Percentiles rank a stretch among this genome's conserved stretches.
Evolutionary conservation across 768 basidiomycete genomes (phyloP).

Genomic region (Lentinula edodes): DNA sequence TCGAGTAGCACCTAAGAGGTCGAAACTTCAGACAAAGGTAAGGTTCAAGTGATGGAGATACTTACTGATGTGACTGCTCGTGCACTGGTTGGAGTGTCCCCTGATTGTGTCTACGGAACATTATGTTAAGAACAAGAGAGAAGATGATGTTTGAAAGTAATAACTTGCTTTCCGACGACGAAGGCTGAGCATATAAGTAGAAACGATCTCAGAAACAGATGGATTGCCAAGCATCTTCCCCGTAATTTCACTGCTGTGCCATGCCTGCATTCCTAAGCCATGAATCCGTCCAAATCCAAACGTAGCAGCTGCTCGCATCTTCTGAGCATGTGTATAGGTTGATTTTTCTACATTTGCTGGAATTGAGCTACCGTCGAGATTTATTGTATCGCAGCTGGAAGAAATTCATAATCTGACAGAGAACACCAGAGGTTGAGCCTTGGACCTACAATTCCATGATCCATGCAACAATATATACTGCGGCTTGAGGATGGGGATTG

Average conservation of each 20-base stretch:
- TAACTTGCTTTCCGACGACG: conserved; percentile 2
- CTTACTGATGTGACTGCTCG: conserved; percentile 13
- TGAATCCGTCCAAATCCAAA: conserved; percentile 7
- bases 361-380: conserved; percentile 8
- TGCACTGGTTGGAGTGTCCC: conserved; percentile 12
- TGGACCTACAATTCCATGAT: too few species aligned
- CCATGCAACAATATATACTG: too few species aligned
- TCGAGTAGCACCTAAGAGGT: too few species aligned
- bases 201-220: conserved; percentile 13
- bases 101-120: background rate
- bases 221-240: conserved; percentile 13
- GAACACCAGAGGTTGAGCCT: too few species aligned
- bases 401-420: too few species aligned
- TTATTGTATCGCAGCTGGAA: conserved; percentile 11
- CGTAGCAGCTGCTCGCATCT: too few species aligned
- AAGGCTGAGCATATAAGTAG: conserved; percentile 13
- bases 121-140: background rate
- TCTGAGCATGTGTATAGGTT: conserved; percentile 8
- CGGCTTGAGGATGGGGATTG: too few species aligned
- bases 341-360: background rate
- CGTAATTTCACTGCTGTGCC: conserved; percentile 11
- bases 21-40: too few species aligned
- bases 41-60: background rate
- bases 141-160: background rate
- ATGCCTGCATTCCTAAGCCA: conserved; percentile 7